These are phyloP conservation scores for Lichtheimia ramosa DNA, from an alignment of 371 early-diverging fungal species.

Conservation along the genomic window DNA sequence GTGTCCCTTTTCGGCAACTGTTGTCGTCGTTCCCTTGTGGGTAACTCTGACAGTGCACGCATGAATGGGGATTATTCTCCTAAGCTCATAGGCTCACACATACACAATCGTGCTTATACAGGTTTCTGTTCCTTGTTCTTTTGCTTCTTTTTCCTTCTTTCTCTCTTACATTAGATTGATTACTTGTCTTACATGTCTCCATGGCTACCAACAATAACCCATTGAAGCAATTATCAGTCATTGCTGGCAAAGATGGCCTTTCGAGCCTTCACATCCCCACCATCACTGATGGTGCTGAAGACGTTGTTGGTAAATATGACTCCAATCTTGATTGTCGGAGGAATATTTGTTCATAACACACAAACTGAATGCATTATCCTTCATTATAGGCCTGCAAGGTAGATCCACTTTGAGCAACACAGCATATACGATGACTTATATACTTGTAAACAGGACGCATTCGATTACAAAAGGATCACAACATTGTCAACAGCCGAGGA, in stretches of 20 bases:
- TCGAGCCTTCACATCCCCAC: conserved; percentile 37
- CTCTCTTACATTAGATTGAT: neutral
- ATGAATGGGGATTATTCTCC: too few relatives aligned
- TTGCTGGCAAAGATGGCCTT: conserved; percentile 44
- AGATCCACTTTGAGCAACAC: neutral
- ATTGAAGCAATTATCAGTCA: conserved; percentile 44
- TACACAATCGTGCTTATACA: too few relatives aligned
- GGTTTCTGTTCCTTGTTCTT: neutral
- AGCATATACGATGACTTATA: too few relatives aligned
- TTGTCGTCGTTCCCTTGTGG: neutral
- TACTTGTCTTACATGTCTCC: conserved; percentile 2
- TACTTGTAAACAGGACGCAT: conserved; percentile 50
- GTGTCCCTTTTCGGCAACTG: conserved; percentile 1
- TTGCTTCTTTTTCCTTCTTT: conserved; percentile 3
- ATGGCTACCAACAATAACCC: conserved; percentile 37
- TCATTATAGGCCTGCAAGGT: conserved; percentile 25
- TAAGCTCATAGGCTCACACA: neutral
- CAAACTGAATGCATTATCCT: neutral
- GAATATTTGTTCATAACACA: neutral
- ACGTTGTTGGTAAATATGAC: conserved; percentile 37
- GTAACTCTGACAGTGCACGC: neutral
- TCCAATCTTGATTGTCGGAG: neutral
- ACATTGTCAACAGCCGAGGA: conserved; percentile 67
- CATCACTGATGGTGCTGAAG: conserved; percentile 45
- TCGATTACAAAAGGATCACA: conserved; percentile 58